These are phyloP conservation scores for Ophiostoma triangulosporum DNA, from an alignment of 2,329 filamentous ascomycete species.

Conservation along the genomic window DNA sequence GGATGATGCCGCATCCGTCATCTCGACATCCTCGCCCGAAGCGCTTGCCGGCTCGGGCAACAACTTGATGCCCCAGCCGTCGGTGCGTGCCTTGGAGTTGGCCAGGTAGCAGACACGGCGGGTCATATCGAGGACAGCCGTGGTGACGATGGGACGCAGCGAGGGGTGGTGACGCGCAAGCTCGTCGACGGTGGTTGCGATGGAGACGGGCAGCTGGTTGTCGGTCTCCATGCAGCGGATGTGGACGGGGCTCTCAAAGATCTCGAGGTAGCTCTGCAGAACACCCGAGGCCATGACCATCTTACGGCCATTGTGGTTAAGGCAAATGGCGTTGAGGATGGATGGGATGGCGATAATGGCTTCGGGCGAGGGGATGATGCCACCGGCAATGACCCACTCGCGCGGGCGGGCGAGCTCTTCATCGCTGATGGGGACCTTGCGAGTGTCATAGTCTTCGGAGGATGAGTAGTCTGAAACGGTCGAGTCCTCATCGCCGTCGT, in stretches of 20 bases:
- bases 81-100: constrained; percentile 50
- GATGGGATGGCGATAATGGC: constrained; percentile 77
- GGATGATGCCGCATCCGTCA: constrained; percentile 37
- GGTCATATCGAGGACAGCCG: constrained; percentile 81
- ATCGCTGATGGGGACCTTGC: constrained; percentile 39
- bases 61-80: constrained; percentile 68
- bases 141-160: constrained; percentile 66
- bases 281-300: constrained; percentile 74
- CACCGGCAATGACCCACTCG: constrained; percentile 40
- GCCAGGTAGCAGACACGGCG: constrained; percentile 66
- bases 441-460: constrained; percentile 22
- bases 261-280: constrained; percentile 78
- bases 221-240: constrained; percentile 70
- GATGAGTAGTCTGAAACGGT: constrained; percentile 24
- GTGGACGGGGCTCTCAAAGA: constrained; percentile 89
- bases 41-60: constrained; percentile 37
- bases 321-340: constrained; percentile 83
- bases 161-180: constrained; percentile 84
- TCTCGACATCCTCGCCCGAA: constrained; percentile 44
- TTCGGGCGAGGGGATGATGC: constrained; percentile 77
- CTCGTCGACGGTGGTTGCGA: constrained; percentile 85
- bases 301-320: constrained; percentile 78
- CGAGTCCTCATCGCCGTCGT: constrained; percentile 23
- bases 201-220: constrained; percentile 49
- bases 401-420: constrained; percentile 34